Evolutionary conservation across 2,329 filamentous ascomycete genomes (phyloP), one percentile per base, ranked within the genome.

Genomic region (Pseudodiploospora longispora): DNA sequence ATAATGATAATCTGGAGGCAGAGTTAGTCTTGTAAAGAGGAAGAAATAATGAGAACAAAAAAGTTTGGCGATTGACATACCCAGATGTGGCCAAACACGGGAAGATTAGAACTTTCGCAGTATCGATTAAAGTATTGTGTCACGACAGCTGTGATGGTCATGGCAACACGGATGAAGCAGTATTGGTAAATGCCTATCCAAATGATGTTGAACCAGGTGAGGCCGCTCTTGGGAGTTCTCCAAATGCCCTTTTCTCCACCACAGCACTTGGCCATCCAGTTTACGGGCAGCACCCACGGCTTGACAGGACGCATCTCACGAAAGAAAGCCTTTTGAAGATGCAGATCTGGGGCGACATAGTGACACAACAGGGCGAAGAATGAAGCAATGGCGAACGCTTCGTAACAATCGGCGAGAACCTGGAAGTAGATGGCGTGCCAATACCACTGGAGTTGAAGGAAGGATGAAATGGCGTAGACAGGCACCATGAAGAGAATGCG

Each of bases 161-260:
- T 87, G 56, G 82, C 66, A 12, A 91, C 83, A 38, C 86, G 80
- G 50, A 91, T 79, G 56, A 91, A 82, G 66, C 85, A 89, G 66
- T 93, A 94, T 57, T 94, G 87, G 64, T 90, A 94, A 44, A 93
- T 75, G 43, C 83, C 82, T 38, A 85, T 75, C 85, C 85, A 93
- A 53, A 90, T 74, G 47, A 90, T 80, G 61, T 95, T 95, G 67
- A 94, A 94, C 87, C 87, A 93, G 1, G 87, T 94, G 60, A 94
- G 67, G 1, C 88, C 87, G 62, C 84, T 93, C 52, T 76, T 72
- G 1, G 88, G 87, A n/a, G 75, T 83, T 52, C 86, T 75, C 72
- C 86, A 83, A 28, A 75, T 72, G 0, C 87, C 85, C 42, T 76
- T 69, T 47, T 85, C 63, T 31, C 84, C 83, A 33, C 85, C 82